Evolutionary conservation across 306 rosid genomes (phyloP).

Genomic region (Prinsepia uniflora): DNA sequence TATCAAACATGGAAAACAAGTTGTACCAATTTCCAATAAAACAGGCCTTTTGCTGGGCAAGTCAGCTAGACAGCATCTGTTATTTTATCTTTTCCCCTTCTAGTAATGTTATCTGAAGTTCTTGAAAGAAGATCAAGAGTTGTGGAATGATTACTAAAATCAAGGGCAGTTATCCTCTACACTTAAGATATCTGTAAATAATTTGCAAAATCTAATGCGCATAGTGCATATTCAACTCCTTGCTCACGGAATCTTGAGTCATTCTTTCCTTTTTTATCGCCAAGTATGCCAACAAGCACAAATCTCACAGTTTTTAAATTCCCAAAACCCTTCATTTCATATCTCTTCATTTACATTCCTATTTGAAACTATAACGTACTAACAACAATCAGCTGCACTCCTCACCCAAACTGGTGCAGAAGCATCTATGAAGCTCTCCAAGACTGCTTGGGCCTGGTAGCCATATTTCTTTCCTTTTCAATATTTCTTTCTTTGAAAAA

Average conservation of each 20-base stretch:
- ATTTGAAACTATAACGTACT: not conserved
- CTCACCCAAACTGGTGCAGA: not conserved
- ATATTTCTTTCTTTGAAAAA: not conserved
- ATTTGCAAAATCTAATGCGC: not conserved
- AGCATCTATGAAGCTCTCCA: too few species aligned
- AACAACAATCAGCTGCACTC: slow-evolving; percentile 1
- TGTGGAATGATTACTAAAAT: not conserved
- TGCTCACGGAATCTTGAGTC: not conserved
- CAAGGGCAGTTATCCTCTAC: not conserved
- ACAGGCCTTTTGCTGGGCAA: not conserved
- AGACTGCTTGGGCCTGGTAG: too few species aligned
- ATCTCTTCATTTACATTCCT: not conserved
- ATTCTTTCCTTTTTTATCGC: not conserved
- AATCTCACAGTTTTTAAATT: not conserved
- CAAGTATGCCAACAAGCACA: not conserved
- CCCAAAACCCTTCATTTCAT: not conserved
- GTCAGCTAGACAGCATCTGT: not conserved
- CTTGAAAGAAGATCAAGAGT: not conserved
- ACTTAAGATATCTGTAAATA: not conserved
- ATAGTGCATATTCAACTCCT: not conserved
- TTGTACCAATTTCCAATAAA: not conserved
- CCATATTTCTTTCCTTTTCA: not conserved
- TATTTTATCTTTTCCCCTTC: not conserved
- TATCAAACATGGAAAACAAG: not conserved
- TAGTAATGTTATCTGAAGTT: not conserved